Evolutionary conservation across 1,284 basidiomycete species (phyloP).

Genomic region (Amylostereum areolatum): DNA sequence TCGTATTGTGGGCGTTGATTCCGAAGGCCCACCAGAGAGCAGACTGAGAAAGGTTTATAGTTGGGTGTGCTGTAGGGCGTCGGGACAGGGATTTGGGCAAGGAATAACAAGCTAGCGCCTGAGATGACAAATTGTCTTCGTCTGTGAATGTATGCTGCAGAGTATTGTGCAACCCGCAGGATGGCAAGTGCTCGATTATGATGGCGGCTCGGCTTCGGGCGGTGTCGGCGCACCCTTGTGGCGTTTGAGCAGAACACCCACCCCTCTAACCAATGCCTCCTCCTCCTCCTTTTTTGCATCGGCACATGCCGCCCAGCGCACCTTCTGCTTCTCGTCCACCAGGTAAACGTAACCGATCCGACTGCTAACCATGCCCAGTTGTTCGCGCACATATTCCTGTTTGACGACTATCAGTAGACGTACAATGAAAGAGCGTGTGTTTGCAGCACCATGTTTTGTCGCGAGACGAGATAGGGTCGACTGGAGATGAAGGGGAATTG

Average conservation of each 20-base stretch:
- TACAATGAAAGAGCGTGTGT: not conserved
- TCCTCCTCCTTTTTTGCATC: constrained; percentile 76
- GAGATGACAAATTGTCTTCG: too few relatives aligned
- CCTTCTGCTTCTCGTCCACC: constrained; percentile 77
- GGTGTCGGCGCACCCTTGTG: constrained; percentile 5
- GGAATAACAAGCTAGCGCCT: too few relatives aligned
- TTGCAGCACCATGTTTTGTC: constrained; percentile 60
- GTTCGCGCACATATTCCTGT: constrained; percentile 70
- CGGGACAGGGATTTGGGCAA: too few relatives aligned
- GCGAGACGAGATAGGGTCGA: constrained; percentile 75
- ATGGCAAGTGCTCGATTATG: too few relatives aligned
- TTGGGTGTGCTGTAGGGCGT: too few relatives aligned
- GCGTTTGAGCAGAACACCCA: constrained; percentile 66
- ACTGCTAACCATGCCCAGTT: constrained; percentile 84
- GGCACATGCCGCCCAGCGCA: constrained; percentile 92
- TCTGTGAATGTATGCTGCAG: too few relatives aligned
- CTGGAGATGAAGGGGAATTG: constrained; percentile 63
- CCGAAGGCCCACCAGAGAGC: constrained; percentile 18
- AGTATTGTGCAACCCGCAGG: too few relatives aligned
- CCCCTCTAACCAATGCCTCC: constrained; percentile 66
- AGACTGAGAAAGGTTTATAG: not conserved
- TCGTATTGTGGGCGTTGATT: constrained; percentile 37
- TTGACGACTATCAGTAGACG: not conserved
- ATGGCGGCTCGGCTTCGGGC: too few relatives aligned
- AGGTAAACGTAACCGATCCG: constrained; percentile 93